Evolutionary conservation across 1,139 yeast species (phyloP), one percentile per base, ranked within the genome.

Genomic region (Saccharomyces hybrid): DNA sequence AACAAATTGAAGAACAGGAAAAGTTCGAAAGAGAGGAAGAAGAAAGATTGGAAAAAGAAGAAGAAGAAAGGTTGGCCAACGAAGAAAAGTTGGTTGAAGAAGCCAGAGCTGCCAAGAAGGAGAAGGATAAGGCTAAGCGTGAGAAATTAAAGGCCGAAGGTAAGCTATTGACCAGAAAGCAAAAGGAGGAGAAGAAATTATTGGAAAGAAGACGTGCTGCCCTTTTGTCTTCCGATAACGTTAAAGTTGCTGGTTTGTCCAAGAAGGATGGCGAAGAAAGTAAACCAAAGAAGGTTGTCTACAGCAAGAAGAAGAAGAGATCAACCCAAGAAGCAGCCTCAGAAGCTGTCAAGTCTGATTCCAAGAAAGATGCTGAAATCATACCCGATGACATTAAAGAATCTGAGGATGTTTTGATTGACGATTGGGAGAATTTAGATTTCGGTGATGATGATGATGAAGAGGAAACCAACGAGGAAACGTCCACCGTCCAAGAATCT

Each of bases 71-170:
- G 54, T 67, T 70, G 9, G 80, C 74, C 46, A 82, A 77, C 57
- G 85, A 78, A 58, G 86, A 78, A 59, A 79, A 78, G 26, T 80
- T 73, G 50, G 77, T 77, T 63, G 96, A 88, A 71, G 93, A 83
- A 62, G 88, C 85, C 54, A 80, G 78, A 70, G 85, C 81, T 57
- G 80, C 79, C 48, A 88, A 84, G 75, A 89, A 83, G 71, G 96
- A 88, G 67, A 93, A 85, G 68, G 95, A 86, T 67, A 88, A 82
- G 73, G 82, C 84, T 67, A 81, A 86, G 77, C 83, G 78, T 64
- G 93, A 86, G 65, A 86, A 83, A 72, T 77, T 86, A 71, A 88
- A 88, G 75, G 95, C 97, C 27, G 97, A 91, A 73, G 99, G 99
- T 67, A 93, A 86, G 65, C 79, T 82, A 55, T 73, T 87, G 69